Percentiles rank a stretch among this genome's conserved stretches.
phyloP scores from a whole-genome alignment of 2,329 filamentous ascomycete genomes.

The Camillea tinctor region DNA sequence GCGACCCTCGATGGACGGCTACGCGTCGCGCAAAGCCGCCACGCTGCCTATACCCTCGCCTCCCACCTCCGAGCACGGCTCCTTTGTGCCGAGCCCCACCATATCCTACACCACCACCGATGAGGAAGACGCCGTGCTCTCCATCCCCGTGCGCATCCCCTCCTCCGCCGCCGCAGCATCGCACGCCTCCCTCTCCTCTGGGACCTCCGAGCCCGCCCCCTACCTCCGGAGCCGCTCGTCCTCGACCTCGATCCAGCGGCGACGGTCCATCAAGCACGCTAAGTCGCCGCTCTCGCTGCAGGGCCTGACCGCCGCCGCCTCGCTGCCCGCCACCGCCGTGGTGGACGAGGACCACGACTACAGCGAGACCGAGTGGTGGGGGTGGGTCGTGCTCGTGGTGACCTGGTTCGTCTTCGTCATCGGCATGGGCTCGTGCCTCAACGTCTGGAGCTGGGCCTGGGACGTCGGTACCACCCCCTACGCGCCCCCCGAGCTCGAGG shows the following conservation, averaged over 20 bases:
- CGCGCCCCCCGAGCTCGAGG: constrained; percentile 90
- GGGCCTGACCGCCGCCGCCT: constrained; percentile 36
- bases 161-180: constrained; percentile 39
- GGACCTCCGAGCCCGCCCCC: constrained; percentile 54
- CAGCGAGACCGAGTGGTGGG: constrained; percentile 95
- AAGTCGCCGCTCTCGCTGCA: constrained; percentile 61
- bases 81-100: constrained; percentile 48
- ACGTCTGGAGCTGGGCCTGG: constrained; percentile 98
- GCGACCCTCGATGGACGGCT: constrained; percentile 46
- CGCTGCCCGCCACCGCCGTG: constrained; percentile 40
- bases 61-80: constrained; percentile 19
- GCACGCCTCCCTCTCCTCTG: constrained; percentile 49
- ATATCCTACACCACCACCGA: constrained; percentile 73
- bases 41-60: constrained; percentile 22
- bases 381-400: constrained; percentile 84
- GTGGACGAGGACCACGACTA: constrained; percentile 75
- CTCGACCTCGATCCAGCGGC: constrained; percentile 38
- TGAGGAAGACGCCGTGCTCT: constrained; percentile 70
- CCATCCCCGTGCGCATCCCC: constrained; percentile 53
- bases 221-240: constrained; percentile 51
- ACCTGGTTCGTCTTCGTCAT: constrained; percentile 97
- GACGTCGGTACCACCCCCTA: constrained; percentile 96
- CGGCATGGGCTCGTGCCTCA: constrained; percentile 93
- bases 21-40: constrained; percentile 37
- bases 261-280: constrained; percentile 50